These are phyloP conservation scores for Parathielavia appendiculata DNA, from an alignment of 495 filamentous ascomycete species.

Conservation along the genomic window DNA sequence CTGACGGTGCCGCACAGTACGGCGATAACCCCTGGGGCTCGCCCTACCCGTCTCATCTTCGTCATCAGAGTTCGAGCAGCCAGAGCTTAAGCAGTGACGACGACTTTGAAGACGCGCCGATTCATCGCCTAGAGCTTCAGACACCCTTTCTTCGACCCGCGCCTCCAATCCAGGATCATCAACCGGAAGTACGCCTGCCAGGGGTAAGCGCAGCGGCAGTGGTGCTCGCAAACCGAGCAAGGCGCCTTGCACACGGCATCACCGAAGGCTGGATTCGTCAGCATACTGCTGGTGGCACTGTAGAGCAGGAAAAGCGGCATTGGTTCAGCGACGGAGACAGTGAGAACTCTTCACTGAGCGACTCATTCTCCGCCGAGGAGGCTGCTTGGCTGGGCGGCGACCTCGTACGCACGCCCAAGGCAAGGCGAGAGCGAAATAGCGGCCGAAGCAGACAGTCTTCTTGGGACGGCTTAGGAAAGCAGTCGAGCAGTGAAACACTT, in stretches of 20 bases:
- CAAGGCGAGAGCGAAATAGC: slow-evolving; percentile 36
- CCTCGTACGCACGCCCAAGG: slow-evolving; percentile 37
- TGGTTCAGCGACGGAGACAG: slow-evolving; percentile 72
- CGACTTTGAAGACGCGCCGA: slow-evolving; percentile 47
- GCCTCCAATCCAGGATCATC: slow-evolving; percentile 33
- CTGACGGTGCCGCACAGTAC: slow-evolving; percentile 38
- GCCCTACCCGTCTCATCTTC: slow-evolving; percentile 57
- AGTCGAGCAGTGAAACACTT: slow-evolving; percentile 60
- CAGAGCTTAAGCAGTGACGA: slow-evolving; percentile 50
- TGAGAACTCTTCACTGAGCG: slow-evolving; percentile 59
- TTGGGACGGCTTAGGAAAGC: slow-evolving; percentile 42
- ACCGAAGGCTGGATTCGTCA: slow-evolving; percentile 76
- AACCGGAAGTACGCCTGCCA: slow-evolving; percentile 37
- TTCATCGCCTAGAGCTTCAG: slow-evolving; percentile 47
- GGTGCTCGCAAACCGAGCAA: slow-evolving; percentile 51
- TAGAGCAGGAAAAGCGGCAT: slow-evolving; percentile 56
- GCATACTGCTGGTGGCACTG: slow-evolving; percentile 56
- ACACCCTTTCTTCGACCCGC: slow-evolving; percentile 51
- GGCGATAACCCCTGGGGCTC: slow-evolving; percentile 71
- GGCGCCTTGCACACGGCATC: slow-evolving; percentile 54
- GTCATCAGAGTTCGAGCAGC: slow-evolving; percentile 46
- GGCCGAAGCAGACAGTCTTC: slow-evolving; percentile 38
- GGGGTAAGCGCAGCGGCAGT: slow-evolving; percentile 47
- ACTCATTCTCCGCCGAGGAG: slow-evolving; percentile 47
- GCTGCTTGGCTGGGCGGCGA: slow-evolving; percentile 40